Base-by-base conservation (phyloP, 768 basidiomycete genomes). In the Coprinopsis strossmayeri region DNA sequence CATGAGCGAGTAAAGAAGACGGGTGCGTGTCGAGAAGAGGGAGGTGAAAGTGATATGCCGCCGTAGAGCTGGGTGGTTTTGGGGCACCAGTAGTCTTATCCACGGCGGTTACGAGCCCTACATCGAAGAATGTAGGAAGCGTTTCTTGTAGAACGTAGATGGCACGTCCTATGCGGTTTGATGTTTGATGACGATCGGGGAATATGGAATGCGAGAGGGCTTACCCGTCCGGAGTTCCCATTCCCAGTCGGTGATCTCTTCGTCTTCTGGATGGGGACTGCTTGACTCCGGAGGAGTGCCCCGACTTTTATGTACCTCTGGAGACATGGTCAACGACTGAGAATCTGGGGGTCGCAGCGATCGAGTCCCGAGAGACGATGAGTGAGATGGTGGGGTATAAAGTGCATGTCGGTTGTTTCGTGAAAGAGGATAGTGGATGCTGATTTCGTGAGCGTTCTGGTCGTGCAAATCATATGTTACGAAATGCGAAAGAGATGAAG, bases 201-300 rank as follows among this genome's bases (percentile, higher is more conserved):
- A 32, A 15, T 15, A n/a, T n/a, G n/a, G n/a, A n/a, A n/a, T n/a
- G n/a, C n/a, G n/a, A n/a, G n/a, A n/a, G 30, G 30, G 30, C 30
- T 32, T 32, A 83, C 87, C 86, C 57, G 84, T 86, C 21, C 84
- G 79, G 43, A 88, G 72, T 58, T 87, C 79, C 87, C 87, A 90
- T 56, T 90, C 87, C 5, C 72, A 69, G 61, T 90, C 87, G 1
- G 84, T 76, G 5, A 88, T 57, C 52, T 70, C 59, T 18, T 37
- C 46, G 15, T 28, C 41, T 13, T 39, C 20, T 4, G 41, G 42
- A 9, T 53, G 40, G 13, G 20, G n/a, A 27, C 40, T 34, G 13
- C 44, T 21, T 43, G 21, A 20, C 43, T 28, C 30, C 12, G 27
- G 28, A 3, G 4, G 25, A 17, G 15, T n/a, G 4, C 27, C n/a